Conservation (phyloP, 805 yeast genomes). For the Hanseniaspora lindneri region DNA sequence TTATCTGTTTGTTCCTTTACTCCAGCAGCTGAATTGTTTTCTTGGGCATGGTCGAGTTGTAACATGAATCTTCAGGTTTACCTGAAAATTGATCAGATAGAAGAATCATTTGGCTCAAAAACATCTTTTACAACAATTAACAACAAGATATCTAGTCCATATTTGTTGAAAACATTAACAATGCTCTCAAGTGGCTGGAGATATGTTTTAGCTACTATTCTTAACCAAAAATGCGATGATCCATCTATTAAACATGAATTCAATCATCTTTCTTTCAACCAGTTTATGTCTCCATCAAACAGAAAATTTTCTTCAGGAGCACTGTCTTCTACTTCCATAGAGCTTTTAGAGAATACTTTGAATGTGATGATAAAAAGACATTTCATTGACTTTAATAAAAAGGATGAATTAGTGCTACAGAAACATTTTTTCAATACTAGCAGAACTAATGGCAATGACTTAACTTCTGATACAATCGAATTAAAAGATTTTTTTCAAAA, state of each 20-base stretch:
- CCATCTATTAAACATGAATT: constrained; percentile 38
- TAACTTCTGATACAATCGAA: background rate
- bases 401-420: constrained; percentile 7
- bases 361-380: constrained; percentile 2
- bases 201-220: constrained; percentile 46
- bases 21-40: constrained; percentile 49
- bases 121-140: background rate
- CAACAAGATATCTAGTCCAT: constrained; percentile 27
- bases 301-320: constrained; percentile 47
- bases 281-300: constrained; percentile 57
- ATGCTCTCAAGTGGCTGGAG: constrained; percentile 57
- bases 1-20: constrained; percentile 32
- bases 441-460: background rate
- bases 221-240: constrained; percentile 30
- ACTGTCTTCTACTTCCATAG: constrained; percentile 7
- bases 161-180: constrained; percentile 37
- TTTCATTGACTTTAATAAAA: constrained; percentile 13
- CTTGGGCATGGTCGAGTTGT: constrained; percentile 55
- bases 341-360: constrained; percentile 12
- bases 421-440: background rate
- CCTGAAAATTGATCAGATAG: constrained; percentile 47
- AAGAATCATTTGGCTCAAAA: constrained; percentile 22
- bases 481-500: constrained; percentile 12
- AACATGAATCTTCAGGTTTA: constrained; percentile 50
- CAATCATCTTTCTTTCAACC: constrained; percentile 43